Percentiles rank a stretch among this genome's conserved stretches.
Evolutionary conservation across 805 yeast genomes (phyloP).

Genomic region (Grigorovia transvaalensis): DNA sequence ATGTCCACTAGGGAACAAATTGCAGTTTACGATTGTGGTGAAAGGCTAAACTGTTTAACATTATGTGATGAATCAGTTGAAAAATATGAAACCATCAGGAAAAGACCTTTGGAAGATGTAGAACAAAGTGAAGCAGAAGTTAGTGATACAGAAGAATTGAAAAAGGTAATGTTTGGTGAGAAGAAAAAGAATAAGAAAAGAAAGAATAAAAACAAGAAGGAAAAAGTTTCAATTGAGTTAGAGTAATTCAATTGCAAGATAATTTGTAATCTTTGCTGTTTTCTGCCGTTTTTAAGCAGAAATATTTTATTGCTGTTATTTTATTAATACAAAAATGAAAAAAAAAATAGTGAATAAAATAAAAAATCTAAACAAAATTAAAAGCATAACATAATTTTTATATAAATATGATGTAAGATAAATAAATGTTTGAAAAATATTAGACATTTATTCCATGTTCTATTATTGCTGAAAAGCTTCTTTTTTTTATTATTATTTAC

Average conservation of each 20-base stretch:
- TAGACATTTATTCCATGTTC: too few species aligned
- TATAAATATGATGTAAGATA: too few species aligned
- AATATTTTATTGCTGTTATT: too few species aligned
- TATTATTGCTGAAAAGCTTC: too few species aligned
- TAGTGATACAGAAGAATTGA: conserved; percentile 59
- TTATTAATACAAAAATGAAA: too few species aligned
- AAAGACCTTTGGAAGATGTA: conserved; percentile 39
- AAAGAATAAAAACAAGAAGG: conserved; percentile 33
- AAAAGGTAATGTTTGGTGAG: conserved; percentile 44
- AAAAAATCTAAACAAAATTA: too few species aligned
- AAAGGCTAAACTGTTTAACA: conserved; percentile 78
- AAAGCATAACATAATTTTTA: too few species aligned
- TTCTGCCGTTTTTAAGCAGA: too few species aligned
- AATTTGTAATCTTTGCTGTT: too few species aligned
- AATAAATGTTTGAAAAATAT: too few species aligned
- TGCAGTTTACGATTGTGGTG: conserved; percentile 86
- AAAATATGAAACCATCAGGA: conserved; percentile 58
- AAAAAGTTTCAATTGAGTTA: conserved; percentile 44
- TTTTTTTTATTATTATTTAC: too few species aligned
- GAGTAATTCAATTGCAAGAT: conserved; percentile 29
- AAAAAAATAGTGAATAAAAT: too few species aligned
- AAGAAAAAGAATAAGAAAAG: conserved; percentile 33
- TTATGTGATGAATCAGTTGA: conserved; percentile 72
- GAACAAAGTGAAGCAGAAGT: conserved; percentile 62
- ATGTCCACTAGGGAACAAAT: conserved; percentile 57